Base-by-base conservation (phyloP, 345 rosid genomes). In the Eucalyptus virginea region DNA sequence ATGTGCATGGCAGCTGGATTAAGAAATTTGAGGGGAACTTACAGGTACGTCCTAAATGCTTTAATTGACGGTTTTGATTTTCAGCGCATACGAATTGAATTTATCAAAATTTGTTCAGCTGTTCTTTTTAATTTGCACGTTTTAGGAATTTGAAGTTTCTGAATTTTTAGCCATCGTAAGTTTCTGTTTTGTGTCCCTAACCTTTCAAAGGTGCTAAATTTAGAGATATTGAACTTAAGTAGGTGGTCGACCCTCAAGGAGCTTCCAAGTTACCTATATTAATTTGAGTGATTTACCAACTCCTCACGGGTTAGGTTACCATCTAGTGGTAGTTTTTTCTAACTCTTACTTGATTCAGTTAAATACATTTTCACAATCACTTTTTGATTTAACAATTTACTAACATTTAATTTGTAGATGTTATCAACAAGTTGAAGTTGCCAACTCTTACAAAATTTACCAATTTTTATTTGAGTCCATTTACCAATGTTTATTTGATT, bases 1-100 rank as follows among this genome's bases (percentile, higher is more conserved):
- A 50, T 16, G 18, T 50, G 52, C 0, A 1, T 15, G 17, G 3
- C 3, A 15, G 18, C 52, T 1, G 0, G 0, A 50, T 50, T 50
- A 6, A 15, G 52, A 6, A 50, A 50, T 5, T 15, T 5, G 7
- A 0, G 15, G 52, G 52, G 0, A 2, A 15, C 18, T 15, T 50
- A 15, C 5, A 50, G 52, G 52, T 50, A 50, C 3, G 7, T 24
- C 65, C 4, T 15, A 30, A 32, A 30, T n/a, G 19, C 72, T 62
- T 65, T 65, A 30, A 3, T n/a, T 7, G 37, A 65, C 1, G 6
- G 5, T n/a, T 28, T 65, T 65, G 6, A 65, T 15, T 65, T 65
- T 14, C 1, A 2, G 18, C 8, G 6, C 37, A 17, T 65, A 15
- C 77, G n/a, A n/a, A n/a, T 15, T n/a, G 72, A 65, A n/a, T n/a